Evolutionary conservation across 768 basidiomycete genomes (phyloP).

Genomic region (Paxillus involutus): DNA sequence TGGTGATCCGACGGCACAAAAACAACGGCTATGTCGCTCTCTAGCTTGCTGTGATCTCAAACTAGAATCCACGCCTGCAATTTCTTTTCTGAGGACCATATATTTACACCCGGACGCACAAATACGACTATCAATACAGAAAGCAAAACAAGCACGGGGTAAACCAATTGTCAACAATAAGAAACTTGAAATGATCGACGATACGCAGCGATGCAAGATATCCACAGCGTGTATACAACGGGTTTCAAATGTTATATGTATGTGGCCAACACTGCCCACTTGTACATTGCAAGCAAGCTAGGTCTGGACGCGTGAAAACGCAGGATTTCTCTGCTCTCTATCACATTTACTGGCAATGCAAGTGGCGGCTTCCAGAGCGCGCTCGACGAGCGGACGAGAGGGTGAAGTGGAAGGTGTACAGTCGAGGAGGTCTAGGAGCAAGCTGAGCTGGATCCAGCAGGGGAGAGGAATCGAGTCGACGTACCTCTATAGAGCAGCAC

Average conservation of each 20-base stretch:
- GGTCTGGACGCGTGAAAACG: slow-evolving; percentile 34
- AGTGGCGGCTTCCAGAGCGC: slow-evolving; percentile 54
- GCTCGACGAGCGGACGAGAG: slow-evolving; percentile 52
- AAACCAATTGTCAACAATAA: not conserved
- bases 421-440: slow-evolving; percentile 46
- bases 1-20: too few relatives aligned
- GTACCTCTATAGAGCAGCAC: slow-evolving; percentile 59
- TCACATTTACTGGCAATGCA: slow-evolving; percentile 64
- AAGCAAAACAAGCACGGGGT: not conserved
- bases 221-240: not conserved
- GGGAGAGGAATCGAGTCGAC: slow-evolving; percentile 10
- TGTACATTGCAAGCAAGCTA: not conserved
- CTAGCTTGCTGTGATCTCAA: too few relatives aligned
- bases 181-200: not conserved
- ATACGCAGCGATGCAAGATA: not conserved
- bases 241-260: not conserved
- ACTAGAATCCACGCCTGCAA: too few relatives aligned
- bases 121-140: not conserved
- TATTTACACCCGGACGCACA: not conserved
- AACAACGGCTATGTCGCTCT: too few relatives aligned
- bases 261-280: too few relatives aligned
- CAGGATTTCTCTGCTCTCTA: slow-evolving; percentile 54
- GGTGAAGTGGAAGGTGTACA: slow-evolving; percentile 49
- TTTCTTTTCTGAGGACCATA: too few relatives aligned
- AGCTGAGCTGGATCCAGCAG: slow-evolving; percentile 1